Conservation (phyloP, 2,329 filamentous ascomycete species). For the Aspergillus sp. region DNA sequence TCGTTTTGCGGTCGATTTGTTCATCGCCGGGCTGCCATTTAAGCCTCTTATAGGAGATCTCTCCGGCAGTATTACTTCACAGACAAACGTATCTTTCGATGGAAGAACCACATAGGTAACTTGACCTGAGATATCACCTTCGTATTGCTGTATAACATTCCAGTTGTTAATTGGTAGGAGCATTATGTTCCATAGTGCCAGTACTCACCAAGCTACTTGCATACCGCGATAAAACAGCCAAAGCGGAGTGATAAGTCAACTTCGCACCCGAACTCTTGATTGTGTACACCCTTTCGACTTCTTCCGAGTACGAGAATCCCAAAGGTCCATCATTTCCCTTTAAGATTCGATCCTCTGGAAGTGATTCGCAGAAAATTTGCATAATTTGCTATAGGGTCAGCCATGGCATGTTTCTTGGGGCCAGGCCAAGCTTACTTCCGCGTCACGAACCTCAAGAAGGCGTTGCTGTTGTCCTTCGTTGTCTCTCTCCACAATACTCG, state of each 20-base stretch:
- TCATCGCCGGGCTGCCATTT: conserved; percentile 62
- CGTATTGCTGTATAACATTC: conserved; percentile 38
- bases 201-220: conserved; percentile 61
- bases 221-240: conserved; percentile 71
- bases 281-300: conserved; percentile 56
- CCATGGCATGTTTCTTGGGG: background rate
- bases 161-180: conserved; percentile 5
- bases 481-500: conserved; percentile 75
- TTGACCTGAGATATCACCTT: conserved; percentile 48
- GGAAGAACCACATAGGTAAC: conserved; percentile 62
- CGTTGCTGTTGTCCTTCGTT: conserved; percentile 67
- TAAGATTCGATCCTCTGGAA: conserved; percentile 74
- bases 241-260: conserved; percentile 73
- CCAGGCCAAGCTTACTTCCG: conserved; percentile 43
- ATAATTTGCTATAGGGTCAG: conserved; percentile 51
- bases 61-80: conserved; percentile 76
- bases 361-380: conserved; percentile 69
- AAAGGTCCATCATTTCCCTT: conserved; percentile 59
- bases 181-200: background rate
- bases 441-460: conserved; percentile 47
- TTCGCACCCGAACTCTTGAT: conserved; percentile 71
- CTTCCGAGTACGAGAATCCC: conserved; percentile 56
- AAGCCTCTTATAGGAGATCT: conserved; percentile 68
- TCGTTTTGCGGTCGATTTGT: conserved; percentile 78
- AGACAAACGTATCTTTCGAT: conserved; percentile 62